Conservation (phyloP, 2,329 filamentous ascomycete species). For the Paecilomyces sp. region DNA sequence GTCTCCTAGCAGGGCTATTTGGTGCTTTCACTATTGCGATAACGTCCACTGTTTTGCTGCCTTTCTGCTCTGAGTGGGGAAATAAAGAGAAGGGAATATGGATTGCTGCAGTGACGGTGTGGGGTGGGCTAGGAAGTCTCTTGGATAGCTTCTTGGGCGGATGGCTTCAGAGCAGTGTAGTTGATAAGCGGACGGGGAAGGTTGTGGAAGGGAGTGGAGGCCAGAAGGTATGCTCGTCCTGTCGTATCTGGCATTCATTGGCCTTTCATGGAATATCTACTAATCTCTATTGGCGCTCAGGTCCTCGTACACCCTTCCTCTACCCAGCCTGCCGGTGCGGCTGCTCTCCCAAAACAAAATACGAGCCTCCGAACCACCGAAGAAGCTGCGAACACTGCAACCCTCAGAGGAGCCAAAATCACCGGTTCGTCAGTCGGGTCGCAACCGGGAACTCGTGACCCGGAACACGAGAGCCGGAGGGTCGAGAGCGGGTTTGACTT, state of each 20-base stretch:
- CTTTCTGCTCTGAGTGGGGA: conserved; percentile 50
- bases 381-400: conserved; percentile 21
- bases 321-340: conserved; percentile 12
- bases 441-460: conserved; percentile 10
- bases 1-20: conserved; percentile 64
- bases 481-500: conserved; percentile 64
- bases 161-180: conserved; percentile 75
- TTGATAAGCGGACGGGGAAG: conserved; percentile 75
- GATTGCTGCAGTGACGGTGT: conserved; percentile 53
- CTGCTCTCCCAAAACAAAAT: conserved; percentile 9
- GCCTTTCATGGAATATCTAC: background rate
- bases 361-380: conserved; percentile 20
- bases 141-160: conserved; percentile 85
- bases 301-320: conserved; percentile 30
- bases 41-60: conserved; percentile 60
- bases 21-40: conserved; percentile 66
- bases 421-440: conserved; percentile 9
- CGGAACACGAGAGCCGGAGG: conserved; percentile 52
- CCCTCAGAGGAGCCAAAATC: conserved; percentile 12
- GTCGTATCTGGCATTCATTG: background rate
- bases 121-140: conserved; percentile 73
- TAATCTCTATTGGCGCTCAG: conserved; percentile 10
- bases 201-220: conserved; percentile 83
- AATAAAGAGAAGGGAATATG: conserved; percentile 41
- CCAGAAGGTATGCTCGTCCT: conserved; percentile 40